A percentile compares a stretch with the other conserved stretches of the same genome.
phyloP scores from a whole-genome alignment of 768 basidiomycete genomes.

The Postia placenta region DNA sequence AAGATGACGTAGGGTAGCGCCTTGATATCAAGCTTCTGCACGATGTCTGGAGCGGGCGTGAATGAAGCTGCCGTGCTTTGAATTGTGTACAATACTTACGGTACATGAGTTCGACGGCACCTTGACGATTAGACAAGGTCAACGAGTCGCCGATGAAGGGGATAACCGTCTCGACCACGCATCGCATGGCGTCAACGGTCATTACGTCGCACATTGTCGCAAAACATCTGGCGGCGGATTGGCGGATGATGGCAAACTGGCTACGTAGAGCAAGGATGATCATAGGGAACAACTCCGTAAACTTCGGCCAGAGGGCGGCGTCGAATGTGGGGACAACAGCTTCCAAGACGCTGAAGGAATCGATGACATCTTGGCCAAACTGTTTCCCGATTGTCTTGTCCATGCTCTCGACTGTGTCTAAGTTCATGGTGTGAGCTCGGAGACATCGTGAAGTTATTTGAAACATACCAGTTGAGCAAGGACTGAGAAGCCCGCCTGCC shows the following conservation, averaged over 20 bases:
- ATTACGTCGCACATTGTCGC: conserved; percentile 85
- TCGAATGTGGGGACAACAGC: conserved; percentile 75
- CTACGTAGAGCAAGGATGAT: conserved; percentile 77
- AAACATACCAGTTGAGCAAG: conserved; percentile 57
- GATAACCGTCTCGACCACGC: conserved; percentile 80
- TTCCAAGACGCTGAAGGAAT: conserved; percentile 86
- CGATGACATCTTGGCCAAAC: conserved; percentile 85
- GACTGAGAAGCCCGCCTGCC: conserved; percentile 66
- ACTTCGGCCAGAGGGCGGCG: conserved; percentile 57
- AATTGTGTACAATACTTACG: conserved; percentile 71
- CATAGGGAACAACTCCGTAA: conserved; percentile 69
- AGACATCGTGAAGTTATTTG: not conserved
- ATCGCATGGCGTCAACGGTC: conserved; percentile 80
- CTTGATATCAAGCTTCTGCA: conserved; percentile 88
- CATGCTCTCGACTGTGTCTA: conserved; percentile 51
- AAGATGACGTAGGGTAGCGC: conserved; percentile 96
- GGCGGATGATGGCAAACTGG: conserved; percentile 83
- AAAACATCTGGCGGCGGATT: conserved; percentile 81
- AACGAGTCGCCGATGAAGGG: conserved; percentile 79
- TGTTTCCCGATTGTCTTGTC: conserved; percentile 66
- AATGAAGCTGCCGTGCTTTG: conserved; percentile 4
- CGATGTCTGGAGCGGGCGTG: conserved; percentile 57
- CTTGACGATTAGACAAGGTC: conserved; percentile 73
- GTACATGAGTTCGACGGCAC: conserved; percentile 84
- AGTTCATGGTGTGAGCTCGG: not conserved